Evolutionary conservation across 441 rosid species (phyloP).

Genomic region (Adansonia rubrostipa): DNA sequence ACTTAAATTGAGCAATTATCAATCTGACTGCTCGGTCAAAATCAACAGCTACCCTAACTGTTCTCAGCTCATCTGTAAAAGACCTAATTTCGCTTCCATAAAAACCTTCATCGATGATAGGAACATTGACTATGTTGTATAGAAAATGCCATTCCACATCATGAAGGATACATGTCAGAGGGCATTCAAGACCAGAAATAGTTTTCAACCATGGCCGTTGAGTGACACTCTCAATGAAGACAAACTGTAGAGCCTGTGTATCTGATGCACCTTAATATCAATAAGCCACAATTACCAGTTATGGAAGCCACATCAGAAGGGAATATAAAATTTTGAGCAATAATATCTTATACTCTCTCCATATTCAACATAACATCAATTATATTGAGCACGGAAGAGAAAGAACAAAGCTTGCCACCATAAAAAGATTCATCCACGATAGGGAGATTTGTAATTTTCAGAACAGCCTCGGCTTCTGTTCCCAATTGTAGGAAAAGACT

Average conservation of each 20-base stretch:
- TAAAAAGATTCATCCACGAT: constrained; percentile 12
- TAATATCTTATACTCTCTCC: background rate
- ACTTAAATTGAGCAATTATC: background rate
- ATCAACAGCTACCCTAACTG: constrained; percentile 4
- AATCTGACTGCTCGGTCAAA: background rate
- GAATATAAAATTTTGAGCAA: background rate
- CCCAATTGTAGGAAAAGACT: background rate
- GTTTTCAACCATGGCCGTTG: background rate
- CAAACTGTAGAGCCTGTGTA: background rate
- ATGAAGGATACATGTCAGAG: background rate
- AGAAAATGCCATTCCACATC: background rate
- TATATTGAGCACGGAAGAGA: background rate
- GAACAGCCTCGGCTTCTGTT: background rate
- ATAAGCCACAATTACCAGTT: background rate
- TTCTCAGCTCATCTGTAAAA: background rate
- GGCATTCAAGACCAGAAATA: background rate
- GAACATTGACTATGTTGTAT: background rate
- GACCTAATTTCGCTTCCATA: background rate
- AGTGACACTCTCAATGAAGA: background rate
- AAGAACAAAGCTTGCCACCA: constrained; percentile 9
- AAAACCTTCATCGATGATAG: background rate
- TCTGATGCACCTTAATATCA: constrained; percentile 6
- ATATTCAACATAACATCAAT: background rate
- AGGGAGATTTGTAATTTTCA: constrained; percentile 13
- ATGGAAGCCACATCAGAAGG: background rate